Evolutionary conservation across 495 filamentous ascomycete genomes (phyloP), one percentile per base, ranked within the genome.

Genomic region (Penicillium ucsense): DNA sequence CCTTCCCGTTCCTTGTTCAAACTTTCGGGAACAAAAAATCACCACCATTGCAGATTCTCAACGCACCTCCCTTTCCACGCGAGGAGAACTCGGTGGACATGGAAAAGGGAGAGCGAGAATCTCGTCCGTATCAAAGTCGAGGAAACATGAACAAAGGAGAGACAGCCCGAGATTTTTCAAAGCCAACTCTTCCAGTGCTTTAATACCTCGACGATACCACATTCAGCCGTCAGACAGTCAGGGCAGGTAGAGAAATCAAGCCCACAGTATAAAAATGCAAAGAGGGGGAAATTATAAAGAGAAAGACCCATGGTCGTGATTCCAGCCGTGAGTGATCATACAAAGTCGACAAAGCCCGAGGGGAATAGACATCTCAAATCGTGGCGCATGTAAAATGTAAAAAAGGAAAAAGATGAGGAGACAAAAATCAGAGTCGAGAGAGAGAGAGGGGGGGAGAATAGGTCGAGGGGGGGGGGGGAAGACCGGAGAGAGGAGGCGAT

Each of bases 321-420:
- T 58, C 57, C 61, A 61, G 51, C 46, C 46, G 52, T 54, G 56
- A 56, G 47, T 57, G 54, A 51, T 57, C 53, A 53, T 53, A 57
- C 54, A 57, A 57, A 53, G 31, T 51, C 38, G 32, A 55, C 50
- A 49, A 32, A 36, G 40, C 49, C 42, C 51, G 45, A 30, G 48
- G 55, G 48, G 49, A 53, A 54, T 49, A 52, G 51, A 52, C 55
- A 54, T 57, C 45, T 56, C 50, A 53, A 32, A 57, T 57, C 54
- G 54, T 57, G 46, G 47, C 47, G 50, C 54, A 57, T 57, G 54
- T 45, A 49, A 38, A 49, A 47, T 31, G 39, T 6, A 33, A 43
- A 52, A 48, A 38, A 45, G 35, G 35, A 37, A 37, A 41, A 41
- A n/a, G 39, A 30, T 30, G 39, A 10, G 27, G 9, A 10, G 28